A percentile compares a stretch with the other conserved stretches of the same genome.
These are phyloP conservation scores for Blastobotrys attinorum DNA, from an alignment of 805 yeast genomes.

Conservation along the genomic window DNA sequence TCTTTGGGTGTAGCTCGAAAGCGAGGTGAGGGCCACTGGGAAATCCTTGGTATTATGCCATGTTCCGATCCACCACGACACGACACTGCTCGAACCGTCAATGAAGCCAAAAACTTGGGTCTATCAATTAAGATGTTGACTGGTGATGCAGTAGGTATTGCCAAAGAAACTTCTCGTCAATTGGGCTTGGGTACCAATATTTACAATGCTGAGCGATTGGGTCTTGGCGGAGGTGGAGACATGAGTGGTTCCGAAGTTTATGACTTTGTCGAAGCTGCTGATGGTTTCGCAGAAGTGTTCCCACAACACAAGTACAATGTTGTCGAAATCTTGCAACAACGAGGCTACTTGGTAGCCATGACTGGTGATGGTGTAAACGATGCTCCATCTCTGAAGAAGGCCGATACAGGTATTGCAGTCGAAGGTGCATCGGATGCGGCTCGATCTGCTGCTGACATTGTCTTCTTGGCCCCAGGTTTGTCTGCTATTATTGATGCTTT, in stretches of 20 bases:
- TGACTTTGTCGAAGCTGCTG: slow-evolving; percentile 76
- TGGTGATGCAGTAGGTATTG: slow-evolving; percentile 99
- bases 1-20: slow-evolving; percentile 98
- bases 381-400: slow-evolving; percentile 61
- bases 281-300: slow-evolving; percentile 80
- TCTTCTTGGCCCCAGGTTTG: slow-evolving; percentile 50
- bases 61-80: slow-evolving; percentile 99
- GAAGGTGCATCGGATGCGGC: slow-evolving; percentile 41
- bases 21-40: slow-evolving; percentile 99
- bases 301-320: slow-evolving; percentile 63
- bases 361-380: slow-evolving; percentile 67
- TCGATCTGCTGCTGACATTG: slow-evolving; percentile 38
- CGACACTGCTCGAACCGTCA: slow-evolving; percentile 91
- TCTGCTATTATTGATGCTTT: slow-evolving; percentile 54
- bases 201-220: slow-evolving; percentile 93
- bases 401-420: slow-evolving; percentile 85
- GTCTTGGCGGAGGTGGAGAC: slow-evolving; percentile 70
- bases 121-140: slow-evolving; percentile 95
- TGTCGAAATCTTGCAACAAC: slow-evolving; percentile 54
- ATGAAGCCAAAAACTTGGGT: slow-evolving; percentile 87
- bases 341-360: slow-evolving; percentile 63
- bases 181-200: slow-evolving; percentile 94
- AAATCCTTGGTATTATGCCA: slow-evolving; percentile 95
- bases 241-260: slow-evolving; percentile 60
- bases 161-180: slow-evolving; percentile 97